Base-by-base conservation (phyloP, 164 flowering plant genomes). In the Amborella trichopoda region DNA sequence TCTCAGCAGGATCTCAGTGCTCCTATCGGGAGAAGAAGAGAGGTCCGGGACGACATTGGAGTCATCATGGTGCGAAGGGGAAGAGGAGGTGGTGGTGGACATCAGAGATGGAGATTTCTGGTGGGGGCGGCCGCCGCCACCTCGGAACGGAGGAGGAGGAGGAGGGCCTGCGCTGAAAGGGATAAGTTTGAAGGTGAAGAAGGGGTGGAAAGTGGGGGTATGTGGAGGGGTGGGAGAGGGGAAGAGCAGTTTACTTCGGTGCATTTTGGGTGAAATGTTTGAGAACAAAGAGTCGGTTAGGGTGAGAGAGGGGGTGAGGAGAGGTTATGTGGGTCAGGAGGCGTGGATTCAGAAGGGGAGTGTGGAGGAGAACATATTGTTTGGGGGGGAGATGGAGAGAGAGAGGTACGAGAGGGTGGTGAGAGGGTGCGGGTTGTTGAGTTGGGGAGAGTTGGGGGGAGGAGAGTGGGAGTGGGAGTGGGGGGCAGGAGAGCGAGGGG, bases 181-280 rank as follows among this genome's bases (percentile, higher is more conserved):
- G 6, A 37, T 37, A 8, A 18, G 19, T 37, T 14, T 30, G 33
- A 64, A 58, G 16, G 70, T 88, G 34, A 49, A 26, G 53, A 74
- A 61, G 55, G 86, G 91, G 24, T 38, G 48, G 44, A 83, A 81
- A 52, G 76, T 88, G 34, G 96, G 86, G 1, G 60, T 88, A 10
- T 88, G 94, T 65, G 94, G 94, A 32, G 68, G 86, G 3, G 86
- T 83, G 5, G 96, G 96, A 11, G 74, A 90, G 10, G 96, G 94
- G 6, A 88, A 88, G 50, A 79, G 94, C 23, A 79, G 96, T 61
- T 67, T 88, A 11, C 69, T 81, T 2, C 64, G 67, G 37, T 75
- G 94, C 20, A 76, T 88, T 34, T 76, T 83, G 8, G 91, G 77
- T 2, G 94, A 83, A 63, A 77, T 83, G 40, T n/a, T n/a, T n/a